phyloP scores from a whole-genome alignment of 2,329 filamentous ascomycete genomes.

The Calonectria pseudoreteaudii region DNA sequence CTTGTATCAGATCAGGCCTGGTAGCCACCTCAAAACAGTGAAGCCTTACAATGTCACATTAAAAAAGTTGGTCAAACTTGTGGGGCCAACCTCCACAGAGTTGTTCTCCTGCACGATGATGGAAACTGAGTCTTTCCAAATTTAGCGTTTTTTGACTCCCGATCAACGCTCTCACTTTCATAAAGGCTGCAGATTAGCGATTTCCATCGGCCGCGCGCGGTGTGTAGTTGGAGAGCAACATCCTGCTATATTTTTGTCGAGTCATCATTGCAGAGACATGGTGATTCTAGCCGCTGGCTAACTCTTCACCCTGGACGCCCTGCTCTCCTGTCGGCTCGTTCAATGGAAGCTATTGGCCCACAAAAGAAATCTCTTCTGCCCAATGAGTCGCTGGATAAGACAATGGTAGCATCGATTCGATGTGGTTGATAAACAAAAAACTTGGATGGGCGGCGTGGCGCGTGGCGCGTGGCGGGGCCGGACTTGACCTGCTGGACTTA shows the following conservation, averaged over 20 bases:
- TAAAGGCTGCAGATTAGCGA: neutral
- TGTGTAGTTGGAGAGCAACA: neutral
- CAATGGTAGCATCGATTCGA: constrained; percentile 34
- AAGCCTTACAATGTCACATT: neutral
- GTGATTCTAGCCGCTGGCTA: neutral
- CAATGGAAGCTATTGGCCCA: constrained; percentile 25
- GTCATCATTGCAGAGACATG: neutral
- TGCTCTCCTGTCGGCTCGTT: neutral
- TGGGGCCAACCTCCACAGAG: neutral
- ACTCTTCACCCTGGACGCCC: neutral
- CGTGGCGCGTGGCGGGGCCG: constrained; percentile 21
- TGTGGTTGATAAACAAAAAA: constrained; percentile 26
- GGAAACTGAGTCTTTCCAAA: neutral
- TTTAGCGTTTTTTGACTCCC: neutral
- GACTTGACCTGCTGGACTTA: constrained; percentile 17
- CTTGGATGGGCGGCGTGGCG: constrained; percentile 18
- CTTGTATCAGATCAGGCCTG: neutral
- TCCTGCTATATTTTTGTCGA: neutral
- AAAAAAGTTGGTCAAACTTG: neutral
- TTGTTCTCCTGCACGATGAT: neutral
- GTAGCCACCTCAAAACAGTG: neutral
- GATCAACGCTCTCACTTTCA: neutral
- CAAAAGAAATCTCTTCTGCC: constrained; percentile 20
- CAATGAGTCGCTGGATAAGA: constrained; percentile 24
- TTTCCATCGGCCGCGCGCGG: neutral